Conservation (phyloP, 2,329 filamentous ascomycete genomes). For the Lomentospora prolificans region DNA sequence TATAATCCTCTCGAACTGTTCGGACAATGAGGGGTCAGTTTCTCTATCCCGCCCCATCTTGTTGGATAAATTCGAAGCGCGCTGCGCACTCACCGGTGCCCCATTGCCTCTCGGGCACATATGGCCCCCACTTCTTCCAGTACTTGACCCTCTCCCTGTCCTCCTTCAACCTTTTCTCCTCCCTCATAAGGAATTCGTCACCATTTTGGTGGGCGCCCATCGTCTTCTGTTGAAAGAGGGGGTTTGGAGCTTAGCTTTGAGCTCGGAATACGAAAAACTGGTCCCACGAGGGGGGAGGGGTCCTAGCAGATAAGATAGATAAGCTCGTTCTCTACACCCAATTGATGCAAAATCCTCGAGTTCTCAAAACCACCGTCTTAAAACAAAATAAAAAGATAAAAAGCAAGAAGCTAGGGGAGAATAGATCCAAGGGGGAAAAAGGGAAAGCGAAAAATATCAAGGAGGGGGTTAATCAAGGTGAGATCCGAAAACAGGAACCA, state of each 20-base stretch:
- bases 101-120: constrained; percentile 91
- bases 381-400: not conserved
- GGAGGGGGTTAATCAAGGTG: not conserved
- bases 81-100: constrained; percentile 60
- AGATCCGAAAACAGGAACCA: not conserved
- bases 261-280: no score
- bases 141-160: constrained; percentile 78
- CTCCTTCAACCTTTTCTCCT: constrained; percentile 82
- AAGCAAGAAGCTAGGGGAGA: not conserved
- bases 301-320: no score
- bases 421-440: not conserved
- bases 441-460: not conserved
- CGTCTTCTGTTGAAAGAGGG: not conserved
- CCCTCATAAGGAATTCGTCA: constrained; percentile 77
- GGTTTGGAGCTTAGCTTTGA: not conserved
- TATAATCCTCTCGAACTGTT: constrained; percentile 83
- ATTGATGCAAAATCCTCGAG: no score
- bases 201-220: constrained; percentile 39
- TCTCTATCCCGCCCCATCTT: not conserved
- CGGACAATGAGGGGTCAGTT: not conserved
- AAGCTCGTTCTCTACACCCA: no score
- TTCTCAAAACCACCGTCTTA: no score
- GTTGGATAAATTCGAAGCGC: no score
- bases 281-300: no score
- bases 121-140: constrained; percentile 98